Evolutionary conservation across 176 grass and related monocot species (phyloP), one percentile per base, ranked within the genome.

Genomic region (Tillandsia fasciculata): DNA sequence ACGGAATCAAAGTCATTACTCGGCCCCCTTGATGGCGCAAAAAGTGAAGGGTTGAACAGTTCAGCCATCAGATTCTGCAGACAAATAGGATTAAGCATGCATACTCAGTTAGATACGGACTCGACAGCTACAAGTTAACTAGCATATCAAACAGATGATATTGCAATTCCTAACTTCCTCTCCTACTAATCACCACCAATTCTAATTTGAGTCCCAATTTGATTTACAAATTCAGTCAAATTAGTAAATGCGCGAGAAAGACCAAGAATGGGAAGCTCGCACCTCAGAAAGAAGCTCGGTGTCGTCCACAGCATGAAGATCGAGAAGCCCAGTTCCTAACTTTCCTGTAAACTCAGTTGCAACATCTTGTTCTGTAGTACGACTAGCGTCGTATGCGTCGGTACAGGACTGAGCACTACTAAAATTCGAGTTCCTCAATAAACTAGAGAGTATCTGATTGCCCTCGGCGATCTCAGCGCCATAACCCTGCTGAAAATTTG

Each of bases 281-380:
- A 85, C 83, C 77, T 85, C 83, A 53, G 77, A 68, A 22, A 85
- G 67, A 80, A 85, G 67, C n/a, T 79, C 71, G 20, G 61, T 73
- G 22, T 80, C 72, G 24, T 72, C 72, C 8, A 51, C 67, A 3
- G 77, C 78, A 71, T 80, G 69, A 76, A 85, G 77, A 70, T 85
- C 83, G 59, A 85, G 76, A 48, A 85, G 83, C 15, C 77, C 77
- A 64, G 59, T 74, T 68, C 77, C 82, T 52, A 79, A 29, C 29
- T 54, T 48, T 12, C 66, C 58, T 50, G 53, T 77, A 23, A 77
- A 17, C 52, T 20, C 49, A 13, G 51, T 49, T 50, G 48, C 70
- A 0, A 73, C 15, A 65, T 26, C 71, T 42, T 68, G 72, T 48
- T 54, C 54, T 15, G 71, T 49, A 77, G 12, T 68, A 26, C 48